Percentiles rank a stretch among this genome's conserved stretches.
phyloP scores from a whole-genome alignment of 257 asterid genomes.

The Solanum tacnaense region DNA sequence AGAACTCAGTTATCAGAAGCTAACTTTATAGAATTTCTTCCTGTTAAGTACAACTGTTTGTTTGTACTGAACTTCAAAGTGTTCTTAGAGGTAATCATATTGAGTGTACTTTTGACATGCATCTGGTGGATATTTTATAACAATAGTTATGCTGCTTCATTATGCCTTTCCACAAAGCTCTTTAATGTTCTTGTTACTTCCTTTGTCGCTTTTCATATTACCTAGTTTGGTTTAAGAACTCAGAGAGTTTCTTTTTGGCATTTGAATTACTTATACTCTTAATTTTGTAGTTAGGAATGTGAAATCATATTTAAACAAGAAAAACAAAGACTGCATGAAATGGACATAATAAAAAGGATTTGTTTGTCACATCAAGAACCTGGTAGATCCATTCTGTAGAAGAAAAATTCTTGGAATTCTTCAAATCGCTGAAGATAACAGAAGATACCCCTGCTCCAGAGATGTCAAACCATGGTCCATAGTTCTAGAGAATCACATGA shows the following conservation, averaged over 20 bases:
- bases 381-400: constrained; percentile 59
- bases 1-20: background rate
- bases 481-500: constrained; percentile 36
- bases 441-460: constrained; percentile 59
- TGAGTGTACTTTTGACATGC: background rate
- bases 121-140: background rate
- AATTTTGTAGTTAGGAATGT: background rate
- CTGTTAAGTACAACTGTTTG: background rate
- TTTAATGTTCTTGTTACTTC: background rate
- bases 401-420: constrained; percentile 36
- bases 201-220: background rate
- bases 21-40: background rate
- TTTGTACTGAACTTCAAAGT: background rate
- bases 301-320: background rate
- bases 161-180: background rate
- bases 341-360: background rate
- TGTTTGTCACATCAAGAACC: constrained; percentile 23
- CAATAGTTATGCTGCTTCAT: background rate
- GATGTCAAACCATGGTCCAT: constrained; percentile 76
- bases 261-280: background rate
- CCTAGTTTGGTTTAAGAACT: background rate
- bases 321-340: background rate
- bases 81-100: background rate
- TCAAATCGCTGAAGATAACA: constrained; percentile 29
- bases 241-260: background rate